Evolutionary conservation across 306 rosid genomes (phyloP).

Genomic region (Sicyos baderoa): DNA sequence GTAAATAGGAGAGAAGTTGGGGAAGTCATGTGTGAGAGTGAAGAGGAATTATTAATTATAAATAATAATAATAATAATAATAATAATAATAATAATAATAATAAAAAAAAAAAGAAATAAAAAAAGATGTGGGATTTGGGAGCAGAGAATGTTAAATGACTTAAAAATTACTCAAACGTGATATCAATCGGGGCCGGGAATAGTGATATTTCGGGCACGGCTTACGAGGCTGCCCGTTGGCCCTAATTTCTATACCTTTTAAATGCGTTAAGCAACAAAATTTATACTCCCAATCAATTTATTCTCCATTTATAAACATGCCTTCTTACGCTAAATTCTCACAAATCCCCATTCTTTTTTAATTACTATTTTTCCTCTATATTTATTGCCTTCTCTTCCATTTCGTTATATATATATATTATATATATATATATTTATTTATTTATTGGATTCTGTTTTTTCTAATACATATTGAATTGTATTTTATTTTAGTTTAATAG

Average conservation of each 20-base stretch:
- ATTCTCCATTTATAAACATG: slow-evolving; percentile 35
- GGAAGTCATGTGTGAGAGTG: not conserved
- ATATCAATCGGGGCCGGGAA: not conserved
- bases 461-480: too few relatives aligned
- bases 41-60: not conserved
- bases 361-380: too few relatives aligned
- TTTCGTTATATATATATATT: too few relatives aligned
- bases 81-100: not conserved
- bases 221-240: slow-evolving; percentile 20
- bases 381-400: too few relatives aligned
- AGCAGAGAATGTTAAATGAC: slow-evolving; percentile 28
- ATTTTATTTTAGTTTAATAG: too few relatives aligned
- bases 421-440: too few relatives aligned
- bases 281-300: slow-evolving; percentile 16
- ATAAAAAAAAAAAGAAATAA: not conserved
- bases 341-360: slow-evolving; percentile 53
- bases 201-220: slow-evolving; percentile 24
- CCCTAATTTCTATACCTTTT: slow-evolving; percentile 17
- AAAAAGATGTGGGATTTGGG: not conserved
- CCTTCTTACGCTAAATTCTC: slow-evolving; percentile 95
- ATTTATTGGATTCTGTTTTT: too few relatives aligned
- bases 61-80: too few relatives aligned
- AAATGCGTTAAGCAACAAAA: slow-evolving; percentile 69
- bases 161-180: slow-evolving; percentile 41
- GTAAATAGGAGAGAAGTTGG: not conserved